A percentile compares a stretch with the other conserved stretches of the same genome.
Conservation (phyloP, 495 filamentous ascomycete genomes). For the Xylaria bambusicola region DNA sequence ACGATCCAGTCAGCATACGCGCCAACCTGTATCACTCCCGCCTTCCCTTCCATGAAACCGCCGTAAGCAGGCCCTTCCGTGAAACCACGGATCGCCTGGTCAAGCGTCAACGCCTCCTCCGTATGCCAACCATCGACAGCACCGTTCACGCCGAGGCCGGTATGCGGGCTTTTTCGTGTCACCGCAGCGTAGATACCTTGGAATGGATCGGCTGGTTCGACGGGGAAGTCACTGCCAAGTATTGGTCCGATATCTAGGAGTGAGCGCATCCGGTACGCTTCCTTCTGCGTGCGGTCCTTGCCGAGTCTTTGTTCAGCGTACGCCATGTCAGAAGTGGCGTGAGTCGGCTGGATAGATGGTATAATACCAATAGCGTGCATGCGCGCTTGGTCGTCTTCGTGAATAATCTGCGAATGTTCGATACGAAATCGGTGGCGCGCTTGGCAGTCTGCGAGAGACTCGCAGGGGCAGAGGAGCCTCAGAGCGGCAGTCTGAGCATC, state of each 20-base stretch:
- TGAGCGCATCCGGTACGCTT: conserved; percentile 62
- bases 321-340: conserved; percentile 64
- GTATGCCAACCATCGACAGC: conserved; percentile 51
- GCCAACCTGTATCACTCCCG: conserved; percentile 54
- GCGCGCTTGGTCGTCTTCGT: conserved; percentile 58
- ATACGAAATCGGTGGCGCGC: conserved; percentile 57
- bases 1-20: conserved; percentile 66
- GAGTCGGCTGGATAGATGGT: conserved; percentile 67
- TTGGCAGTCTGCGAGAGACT: conserved; percentile 46
- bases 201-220: conserved; percentile 62
- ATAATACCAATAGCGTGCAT: conserved; percentile 59
- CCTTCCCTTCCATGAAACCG: conserved; percentile 52
- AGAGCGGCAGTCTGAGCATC: conserved; percentile 54
- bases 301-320: conserved; percentile 61
- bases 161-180: conserved; percentile 53
- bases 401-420: conserved; percentile 67
- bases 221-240: conserved; percentile 66
- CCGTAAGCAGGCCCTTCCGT: conserved; percentile 48
- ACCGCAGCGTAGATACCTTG: conserved; percentile 65
- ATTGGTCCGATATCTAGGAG: conserved; percentile 49
- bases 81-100: conserved; percentile 59
- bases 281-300: conserved; percentile 41
- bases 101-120: conserved; percentile 54
- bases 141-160: conserved; percentile 47
- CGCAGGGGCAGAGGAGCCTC: conserved; percentile 44